Base-by-base conservation (phyloP, 2,329 filamentous ascomycete species). In the Cladobotryum protrusum region DNA sequence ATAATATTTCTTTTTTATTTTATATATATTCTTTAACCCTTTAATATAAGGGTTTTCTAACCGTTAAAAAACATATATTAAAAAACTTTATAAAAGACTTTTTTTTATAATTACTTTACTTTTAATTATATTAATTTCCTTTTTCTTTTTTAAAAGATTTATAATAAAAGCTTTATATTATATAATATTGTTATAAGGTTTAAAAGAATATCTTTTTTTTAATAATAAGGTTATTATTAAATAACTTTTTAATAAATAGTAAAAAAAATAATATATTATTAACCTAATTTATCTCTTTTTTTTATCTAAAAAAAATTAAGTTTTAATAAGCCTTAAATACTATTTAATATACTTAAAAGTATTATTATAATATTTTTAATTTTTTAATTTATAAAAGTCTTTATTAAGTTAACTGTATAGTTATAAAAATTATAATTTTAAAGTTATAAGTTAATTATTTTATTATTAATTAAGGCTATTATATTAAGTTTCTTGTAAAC, bases 21-120 rank as follows among this genome's bases (percentile, higher is more conserved):
- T 15, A 52, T n/a, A 33, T 34, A 52, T 47, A 40, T 49, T 34
- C 39, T 49, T 40, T 29, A 52, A 40, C 45, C 46, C n/a, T 42
- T 48, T 29, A 18, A 48, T 49, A 15, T 49, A 7, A 32, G 24
- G 17, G 37, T 49, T 18, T 49, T 49, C 18, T 45, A 19, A 2
- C 14, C n/a, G 13, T 34, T 49, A 2, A 48, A 48, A 36, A 14
- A 43, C n/a, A 12, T 18, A 41, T 18, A 41, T 18, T 18, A 41
- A 11, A 41, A 41, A 19, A 18, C 19, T 15, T 20, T 41, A 18
- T 11, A 18, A 18, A 12, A 41, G 3, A 15, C 12, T 2, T 12
- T 41, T 41, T 41, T 18, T 17, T 6, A 41, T 4, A 18, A 18
- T 5, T 13, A 41, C 6, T 12, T 41, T 18, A 24, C 20, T 7